These are phyloP conservation scores for Centaurea solstitialis DNA, from an alignment of 129 eudicot genomes.

Conservation along the genomic window DNA sequence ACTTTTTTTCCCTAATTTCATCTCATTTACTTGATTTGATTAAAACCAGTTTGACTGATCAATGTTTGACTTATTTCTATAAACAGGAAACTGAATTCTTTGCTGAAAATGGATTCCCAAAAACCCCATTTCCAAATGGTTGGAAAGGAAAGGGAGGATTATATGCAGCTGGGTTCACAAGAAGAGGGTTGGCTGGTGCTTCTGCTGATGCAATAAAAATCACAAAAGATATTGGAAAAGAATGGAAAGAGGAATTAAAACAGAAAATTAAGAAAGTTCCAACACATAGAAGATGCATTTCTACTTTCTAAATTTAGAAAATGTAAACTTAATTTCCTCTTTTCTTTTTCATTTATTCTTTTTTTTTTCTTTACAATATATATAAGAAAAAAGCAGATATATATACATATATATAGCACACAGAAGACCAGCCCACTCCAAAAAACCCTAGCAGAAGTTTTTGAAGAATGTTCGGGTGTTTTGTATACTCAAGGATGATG, in stretches of 20 bases:
- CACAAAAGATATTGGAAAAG: constrained; percentile 79
- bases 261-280: constrained; percentile 85
- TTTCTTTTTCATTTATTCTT: neutral
- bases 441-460: constrained; percentile 56
- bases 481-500: constrained; percentile 61
- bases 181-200: constrained; percentile 92
- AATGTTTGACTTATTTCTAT: neutral
- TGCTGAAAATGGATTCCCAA: constrained; percentile 78
- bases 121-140: constrained; percentile 76
- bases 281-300: constrained; percentile 83
- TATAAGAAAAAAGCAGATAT: constrained; percentile 23
- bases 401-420: constrained; percentile 30
- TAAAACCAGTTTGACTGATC: neutral
- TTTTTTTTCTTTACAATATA: constrained; percentile 3
- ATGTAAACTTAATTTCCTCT: neutral
- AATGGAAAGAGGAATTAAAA: constrained; percentile 72
- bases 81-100: constrained; percentile 83
- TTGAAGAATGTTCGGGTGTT: constrained; percentile 59
- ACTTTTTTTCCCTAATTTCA: neutral
- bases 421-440: constrained; percentile 76
- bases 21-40: neutral
- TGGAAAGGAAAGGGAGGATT: constrained; percentile 94
- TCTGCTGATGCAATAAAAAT: constrained; percentile 78
- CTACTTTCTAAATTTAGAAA: constrained; percentile 45
- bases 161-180: constrained; percentile 94